A percentile compares a stretch with the other conserved stretches of the same genome.
phyloP scores from a whole-genome alignment of 2,329 filamentous ascomycete species.

The Alternaria solani region DNA sequence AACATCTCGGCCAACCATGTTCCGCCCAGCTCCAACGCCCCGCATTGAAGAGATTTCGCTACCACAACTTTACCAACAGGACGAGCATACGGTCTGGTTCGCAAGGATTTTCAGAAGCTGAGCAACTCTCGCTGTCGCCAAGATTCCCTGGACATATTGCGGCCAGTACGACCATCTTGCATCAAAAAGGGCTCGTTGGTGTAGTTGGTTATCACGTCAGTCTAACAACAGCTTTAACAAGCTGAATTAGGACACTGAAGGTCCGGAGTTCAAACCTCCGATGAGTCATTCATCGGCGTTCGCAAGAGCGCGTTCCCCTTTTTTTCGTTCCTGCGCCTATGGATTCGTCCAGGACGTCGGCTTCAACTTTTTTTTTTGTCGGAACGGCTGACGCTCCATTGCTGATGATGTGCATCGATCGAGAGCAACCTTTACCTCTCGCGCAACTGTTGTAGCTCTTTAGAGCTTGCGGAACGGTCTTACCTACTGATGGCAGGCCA shows the following conservation, averaged over 20 bases:
- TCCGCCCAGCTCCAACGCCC: neutral
- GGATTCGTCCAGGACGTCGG: no score
- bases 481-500: no score
- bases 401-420: no score
- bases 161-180: neutral
- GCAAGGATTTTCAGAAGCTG: rapidly evolving
- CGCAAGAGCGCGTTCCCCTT: no score
- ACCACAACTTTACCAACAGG: neutral
- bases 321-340: no score
- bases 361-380: no score
- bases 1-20: neutral
- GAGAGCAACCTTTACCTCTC: no score
- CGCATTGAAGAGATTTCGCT: neutral
- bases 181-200: slow-evolving; percentile 45
- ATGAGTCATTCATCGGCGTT: slow-evolving; percentile 10
- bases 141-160: no score
- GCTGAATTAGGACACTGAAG: slow-evolving; percentile 18
- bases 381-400: no score
- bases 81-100: neutral
- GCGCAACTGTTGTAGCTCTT: no score
- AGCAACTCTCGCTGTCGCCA: no score
- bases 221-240: slow-evolving; percentile 46
- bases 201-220: slow-evolving; percentile 60
- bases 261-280: slow-evolving; percentile 24
- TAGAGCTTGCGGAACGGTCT: no score